Evolutionary conservation across 192 early-diverging fungal genomes (phyloP), one percentile per base, ranked within the genome.

Genomic region (Coemansia aciculifera): DNA sequence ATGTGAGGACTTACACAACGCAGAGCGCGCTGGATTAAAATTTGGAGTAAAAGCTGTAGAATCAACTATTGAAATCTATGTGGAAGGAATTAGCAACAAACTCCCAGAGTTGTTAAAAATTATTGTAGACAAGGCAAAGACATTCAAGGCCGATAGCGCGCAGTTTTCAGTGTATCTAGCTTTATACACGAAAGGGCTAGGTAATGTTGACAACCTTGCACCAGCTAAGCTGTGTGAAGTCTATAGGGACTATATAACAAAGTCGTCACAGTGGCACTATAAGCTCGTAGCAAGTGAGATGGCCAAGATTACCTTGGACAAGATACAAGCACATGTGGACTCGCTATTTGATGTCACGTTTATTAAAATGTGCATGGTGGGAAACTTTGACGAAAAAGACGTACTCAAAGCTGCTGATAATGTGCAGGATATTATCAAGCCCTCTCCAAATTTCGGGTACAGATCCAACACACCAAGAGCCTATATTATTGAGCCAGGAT

Each of bases 391-490:
- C 17, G 57, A 59, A 34, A 8, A 36, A n/a, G 57, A 38, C 3
- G 57, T 27, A 10, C 57, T 59, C 13, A 59, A 37, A n/a, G 31
- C 63, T 4, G 63, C 64, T 3, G 36, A 37, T 34, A 34, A 40
- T n/a, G 60, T 57, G 23, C 77, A 67, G 17, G 37, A 39, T 32
- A 40, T 74, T n/a, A 21, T 79, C 9, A 43, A 46, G 37, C 49
- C 32, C 10, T 60, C 48, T 0, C 52, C 75, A 19, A 46, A 6
- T 7, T 27, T 63, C 38, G 87, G 92, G 9, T 57, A 97, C 63
- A 97, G 95, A 93, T 88, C 91, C 64, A 94, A 94, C 73, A 89
- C 89, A 62, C 93, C 96, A 71, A 90, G 94, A 63, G 90, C 78
- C 1, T 99, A 93, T 64, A 89, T 85, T 83, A 82, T 91, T 10